Conservation (phyloP, 2,329 filamentous ascomycete species). For the Chaetomiaceae sp. region DNA sequence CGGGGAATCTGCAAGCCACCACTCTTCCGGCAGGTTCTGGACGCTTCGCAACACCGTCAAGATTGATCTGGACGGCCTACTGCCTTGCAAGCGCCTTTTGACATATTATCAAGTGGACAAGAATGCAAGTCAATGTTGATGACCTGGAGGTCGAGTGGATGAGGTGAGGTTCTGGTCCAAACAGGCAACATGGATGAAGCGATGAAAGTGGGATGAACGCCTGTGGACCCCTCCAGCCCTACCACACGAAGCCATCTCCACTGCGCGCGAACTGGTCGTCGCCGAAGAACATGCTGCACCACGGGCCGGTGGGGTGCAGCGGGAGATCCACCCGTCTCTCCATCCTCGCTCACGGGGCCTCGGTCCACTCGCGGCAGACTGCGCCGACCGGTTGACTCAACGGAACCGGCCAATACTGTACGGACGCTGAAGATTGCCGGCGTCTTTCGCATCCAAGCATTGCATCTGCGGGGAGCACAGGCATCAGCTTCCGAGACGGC, state of each 20-base stretch:
- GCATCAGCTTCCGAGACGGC: neutral
- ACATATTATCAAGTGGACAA: neutral
- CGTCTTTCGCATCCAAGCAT: neutral
- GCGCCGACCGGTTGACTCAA: constrained; percentile 14
- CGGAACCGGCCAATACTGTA: constrained; percentile 8
- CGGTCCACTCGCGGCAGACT: neutral
- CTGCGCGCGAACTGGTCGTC: neutral
- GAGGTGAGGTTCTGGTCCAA: neutral
- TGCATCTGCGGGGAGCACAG: neutral
- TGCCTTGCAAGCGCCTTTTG: neutral
- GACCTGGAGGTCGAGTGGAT: neutral
- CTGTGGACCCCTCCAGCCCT: constrained; percentile 12
- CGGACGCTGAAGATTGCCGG: neutral
- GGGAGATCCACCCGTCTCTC: neutral
- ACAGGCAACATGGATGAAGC: neutral
- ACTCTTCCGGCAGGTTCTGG: constrained; percentile 3
- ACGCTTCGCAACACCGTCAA: neutral
- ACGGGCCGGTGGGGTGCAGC: constrained; percentile 7
- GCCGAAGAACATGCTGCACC: constrained; percentile 6
- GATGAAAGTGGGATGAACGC: neutral
- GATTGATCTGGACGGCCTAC: neutral
- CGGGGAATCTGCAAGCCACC: neutral
- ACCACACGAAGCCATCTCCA: constrained; percentile 4
- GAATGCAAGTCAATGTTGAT: constrained; percentile 4
- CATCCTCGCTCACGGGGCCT: neutral